A percentile compares a stretch with the other conserved stretches of the same genome.
phyloP scores from a whole-genome alignment of 2,329 filamentous ascomycete species.

The Colletotrichum salicis region DNA sequence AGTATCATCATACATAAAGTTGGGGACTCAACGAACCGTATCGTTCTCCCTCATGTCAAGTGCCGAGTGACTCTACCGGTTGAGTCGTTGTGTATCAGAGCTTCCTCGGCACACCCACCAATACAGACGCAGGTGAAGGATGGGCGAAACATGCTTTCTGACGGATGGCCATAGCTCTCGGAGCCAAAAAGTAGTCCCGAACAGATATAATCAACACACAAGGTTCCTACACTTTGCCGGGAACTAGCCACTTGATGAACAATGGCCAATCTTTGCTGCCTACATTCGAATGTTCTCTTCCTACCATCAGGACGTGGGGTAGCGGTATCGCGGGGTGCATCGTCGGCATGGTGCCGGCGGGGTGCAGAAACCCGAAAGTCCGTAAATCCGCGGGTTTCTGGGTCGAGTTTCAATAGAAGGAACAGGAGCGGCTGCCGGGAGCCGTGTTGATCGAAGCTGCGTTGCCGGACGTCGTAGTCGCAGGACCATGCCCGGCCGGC shows the following conservation, averaged over 20 bases:
- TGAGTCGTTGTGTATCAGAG: neutral
- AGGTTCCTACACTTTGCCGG: neutral
- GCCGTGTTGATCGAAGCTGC: neutral
- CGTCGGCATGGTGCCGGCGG: neutral
- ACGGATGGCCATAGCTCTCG: slow-evolving; percentile 22
- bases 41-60: neutral
- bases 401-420: neutral
- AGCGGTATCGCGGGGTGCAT: neutral
- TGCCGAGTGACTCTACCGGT: slow-evolving; percentile 2
- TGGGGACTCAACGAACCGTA: neutral
- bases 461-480: neutral
- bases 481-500: neutral
- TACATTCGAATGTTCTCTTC: neutral
- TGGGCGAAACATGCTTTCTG: neutral
- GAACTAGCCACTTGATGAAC: neutral
- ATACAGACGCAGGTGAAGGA: neutral
- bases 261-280: neutral
- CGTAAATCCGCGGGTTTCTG: neutral
- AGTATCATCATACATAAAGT: neutral
- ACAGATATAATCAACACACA: neutral
- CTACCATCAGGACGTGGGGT: neutral
- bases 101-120: neutral
- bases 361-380: slow-evolving; percentile 1
- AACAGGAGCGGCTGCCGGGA: neutral
- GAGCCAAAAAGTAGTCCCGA: slow-evolving; percentile 20